A percentile compares a stretch with the other conserved stretches of the same genome.
Conservation (phyloP, 257 asterid species). For the Schizonepeta tenuifolia region DNA sequence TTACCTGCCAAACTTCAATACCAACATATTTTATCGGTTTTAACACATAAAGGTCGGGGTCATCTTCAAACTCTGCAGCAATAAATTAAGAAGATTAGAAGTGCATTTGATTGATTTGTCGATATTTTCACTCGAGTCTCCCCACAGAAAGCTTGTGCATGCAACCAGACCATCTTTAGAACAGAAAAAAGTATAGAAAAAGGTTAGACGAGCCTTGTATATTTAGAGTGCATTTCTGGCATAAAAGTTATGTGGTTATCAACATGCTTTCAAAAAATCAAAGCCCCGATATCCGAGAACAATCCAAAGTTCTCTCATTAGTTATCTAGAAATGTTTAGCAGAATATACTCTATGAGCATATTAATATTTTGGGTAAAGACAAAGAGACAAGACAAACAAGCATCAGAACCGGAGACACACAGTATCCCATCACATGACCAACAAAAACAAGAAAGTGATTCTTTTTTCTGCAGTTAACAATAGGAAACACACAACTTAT, state of each 20-base stretch:
- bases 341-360: background rate
- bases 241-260: background rate
- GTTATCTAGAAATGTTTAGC: background rate
- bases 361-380: background rate
- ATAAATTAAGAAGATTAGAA: conserved; percentile 20
- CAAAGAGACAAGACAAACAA: background rate
- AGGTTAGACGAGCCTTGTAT: background rate
- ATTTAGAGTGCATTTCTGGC: background rate
- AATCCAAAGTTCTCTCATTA: background rate
- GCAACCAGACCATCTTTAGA: background rate
- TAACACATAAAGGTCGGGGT: conserved; percentile 29
- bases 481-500: background rate
- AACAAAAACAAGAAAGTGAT: background rate
- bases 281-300: background rate
- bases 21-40: conserved; percentile 28
- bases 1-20: conserved; percentile 29
- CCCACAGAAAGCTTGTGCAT: background rate
- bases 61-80: conserved; percentile 29
- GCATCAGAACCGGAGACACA: background rate
- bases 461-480: background rate
- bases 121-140: background rate
- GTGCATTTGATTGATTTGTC: background rate
- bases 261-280: background rate
- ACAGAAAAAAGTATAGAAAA: background rate
- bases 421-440: background rate